Evolutionary conservation across 2,329 filamentous ascomycete genomes (phyloP).

Genomic region (Talaromyces amestolkiae): DNA sequence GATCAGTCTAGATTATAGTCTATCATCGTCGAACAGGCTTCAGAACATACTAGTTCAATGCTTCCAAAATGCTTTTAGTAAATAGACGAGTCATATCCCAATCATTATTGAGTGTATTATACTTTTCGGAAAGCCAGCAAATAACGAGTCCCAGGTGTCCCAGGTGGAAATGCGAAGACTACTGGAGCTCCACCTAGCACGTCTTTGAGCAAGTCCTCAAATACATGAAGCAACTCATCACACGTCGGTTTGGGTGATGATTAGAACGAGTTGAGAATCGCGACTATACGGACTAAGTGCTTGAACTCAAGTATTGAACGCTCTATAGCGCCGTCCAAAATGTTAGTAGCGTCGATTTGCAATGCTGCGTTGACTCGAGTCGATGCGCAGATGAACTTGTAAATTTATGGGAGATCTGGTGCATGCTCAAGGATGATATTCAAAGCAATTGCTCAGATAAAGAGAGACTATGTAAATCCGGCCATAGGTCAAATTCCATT

Average conservation of each 20-base stretch:
- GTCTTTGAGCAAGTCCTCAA: neutral
- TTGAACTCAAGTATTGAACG: neutral
- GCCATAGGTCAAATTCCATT: no score
- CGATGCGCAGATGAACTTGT: constrained; percentile 4
- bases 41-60: neutral
- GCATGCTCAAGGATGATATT: neutral
- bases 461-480: no score
- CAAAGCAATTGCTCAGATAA: no score
- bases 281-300: neutral
- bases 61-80: neutral
- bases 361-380: neutral
- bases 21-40: neutral
- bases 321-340: neutral
- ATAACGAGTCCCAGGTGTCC: constrained; percentile 2
- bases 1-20: no score
- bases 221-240: neutral
- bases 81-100: constrained; percentile 25
- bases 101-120: neutral
- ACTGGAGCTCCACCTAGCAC: neutral
- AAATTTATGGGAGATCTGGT: constrained; percentile 1
- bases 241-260: neutral
- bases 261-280: neutral
- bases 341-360: neutral
- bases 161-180: neutral
- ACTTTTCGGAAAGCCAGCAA: constrained; percentile 31